Conservation (phyloP, 306 rosid genomes). For the Begonia peltatifolia region DNA sequence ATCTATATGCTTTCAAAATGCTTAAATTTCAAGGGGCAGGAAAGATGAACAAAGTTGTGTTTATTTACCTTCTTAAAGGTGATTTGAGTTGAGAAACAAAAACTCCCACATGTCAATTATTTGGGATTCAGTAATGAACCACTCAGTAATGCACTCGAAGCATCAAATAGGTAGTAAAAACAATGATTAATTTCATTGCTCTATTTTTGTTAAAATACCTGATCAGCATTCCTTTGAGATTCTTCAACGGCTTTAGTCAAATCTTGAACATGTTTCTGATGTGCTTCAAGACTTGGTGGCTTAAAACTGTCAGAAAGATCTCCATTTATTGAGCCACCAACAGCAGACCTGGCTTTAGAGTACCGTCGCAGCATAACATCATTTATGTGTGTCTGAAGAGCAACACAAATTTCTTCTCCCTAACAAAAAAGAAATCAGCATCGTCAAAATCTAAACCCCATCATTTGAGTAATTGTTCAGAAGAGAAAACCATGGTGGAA, state of each 20-base stretch:
- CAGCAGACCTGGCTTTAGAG: conserved; percentile 59
- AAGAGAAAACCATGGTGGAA: conserved; percentile 12
- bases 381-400: conserved; percentile 91
- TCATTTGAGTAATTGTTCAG: not conserved
- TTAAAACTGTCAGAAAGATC: conserved; percentile 44
- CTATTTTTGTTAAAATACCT: conserved; percentile 17
- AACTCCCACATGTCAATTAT: no score
- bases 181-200: no score
- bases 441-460: not conserved
- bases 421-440: conserved; percentile 16
- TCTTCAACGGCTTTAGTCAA: conserved; percentile 69
- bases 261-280: conserved; percentile 59
- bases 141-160: no score
- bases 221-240: conserved; percentile 58
- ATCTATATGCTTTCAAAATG: no score
- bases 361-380: conserved; percentile 87
- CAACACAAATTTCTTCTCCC: conserved; percentile 99
- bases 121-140: no score
- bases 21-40: no score
- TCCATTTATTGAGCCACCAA: conserved; percentile 34
- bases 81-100: no score
- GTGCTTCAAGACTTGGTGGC: conserved; percentile 32
- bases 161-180: no score
- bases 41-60: no score
- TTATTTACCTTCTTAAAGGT: no score